Evolutionary conservation across 371 early-diverging fungal genomes (phyloP), one percentile per base, ranked within the genome.

Genomic region (Syncephalastrum monosporum): DNA sequence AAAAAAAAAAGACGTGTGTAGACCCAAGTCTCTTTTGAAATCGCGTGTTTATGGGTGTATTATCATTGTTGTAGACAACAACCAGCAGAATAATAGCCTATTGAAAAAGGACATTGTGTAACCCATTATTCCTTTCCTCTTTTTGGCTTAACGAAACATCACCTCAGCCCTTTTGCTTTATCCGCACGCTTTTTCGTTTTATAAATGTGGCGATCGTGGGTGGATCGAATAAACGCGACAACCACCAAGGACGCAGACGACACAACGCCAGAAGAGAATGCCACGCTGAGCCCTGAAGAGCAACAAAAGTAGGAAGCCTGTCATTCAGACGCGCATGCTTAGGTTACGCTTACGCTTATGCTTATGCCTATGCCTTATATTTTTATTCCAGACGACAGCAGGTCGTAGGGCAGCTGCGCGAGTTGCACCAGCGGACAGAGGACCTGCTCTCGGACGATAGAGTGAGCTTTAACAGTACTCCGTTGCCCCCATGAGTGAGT

Each of bases 181-280:
- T 27, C 38, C 38, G 8, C 38, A 33, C 5, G 38, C 12, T 33
- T 33, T 33, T 8, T n/a, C n/a, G 7, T 33, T 33, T 33, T 33
- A 33, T 33, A 33, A 33, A 33, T 74, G 74, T 77, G 78, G 78
- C 58, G 72, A 64, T 74, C 78, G 16, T 77, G 78, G 78, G 78
- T 77, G 27, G 78, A 74, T 60, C 69, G 68, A 38, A 72, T 77
- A 49, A 77, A 77, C 48, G 70, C 75, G 8, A 54, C 69, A 33
- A 62, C 57, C 29, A 64, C 42, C 47, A 53, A 57, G 15, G 48
- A 55, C 17, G 45, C 42, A 38, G 41, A 60, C 25, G 44, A 21
- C 25, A 45, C 48, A 14, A 12, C 15, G 7, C 29, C 17, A 7
- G 45, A 65, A 42, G 69, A 63, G 16, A 59, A 61, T 6, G 27